Evolutionary conservation across 768 basidiomycete genomes (phyloP), one percentile per base, ranked within the genome.

Genomic region (Leccinum ochraceum): DNA sequence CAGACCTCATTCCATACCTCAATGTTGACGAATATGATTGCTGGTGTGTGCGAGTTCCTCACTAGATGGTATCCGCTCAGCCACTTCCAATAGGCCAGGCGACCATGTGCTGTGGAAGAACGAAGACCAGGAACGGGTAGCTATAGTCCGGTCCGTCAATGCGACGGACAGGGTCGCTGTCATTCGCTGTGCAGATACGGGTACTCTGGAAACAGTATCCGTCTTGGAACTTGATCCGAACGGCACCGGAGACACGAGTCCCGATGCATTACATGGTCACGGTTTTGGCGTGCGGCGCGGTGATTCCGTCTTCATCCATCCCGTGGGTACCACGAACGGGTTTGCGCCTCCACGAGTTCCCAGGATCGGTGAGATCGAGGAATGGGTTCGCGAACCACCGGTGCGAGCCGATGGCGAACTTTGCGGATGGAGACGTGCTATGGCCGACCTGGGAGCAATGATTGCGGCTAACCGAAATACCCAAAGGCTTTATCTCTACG

Each of bases 21-120:
- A 92, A 92, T 61, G 84, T 93, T 10, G 95, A 96, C 72, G 95
- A 97, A 75, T 92, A 91, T 71, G 95, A 94, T 71, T 92, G 88
- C 72, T 95, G 91, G 90, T 91, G 65, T 67, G 87, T 73, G 30
- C 24, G 13, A 10, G 11, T 54, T 49, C 4, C 9, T 59, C 52
- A 8, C 50, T 20, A 30, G 49, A 20, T 10, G 10, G 32, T 28
- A 10, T 53, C 48, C 42, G 26, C 59, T 66, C 60, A 68, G 30
- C 59, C 54, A 56, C 56, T 13, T 63, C 37, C 55, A 20, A 34
- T 56, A 94, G 92, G 93, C 95, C 95, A 6, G 95, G 95, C 17
- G 94, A 98, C 68, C 87, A 92, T 73, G 89, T 95, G 14, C 66
- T 94, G 17, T 94, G 90, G 86, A 88, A 88, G 67, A 84, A 79